Conservation (phyloP, 2,329 filamentous ascomycete species). For the Colletotrichum scovillei region DNA sequence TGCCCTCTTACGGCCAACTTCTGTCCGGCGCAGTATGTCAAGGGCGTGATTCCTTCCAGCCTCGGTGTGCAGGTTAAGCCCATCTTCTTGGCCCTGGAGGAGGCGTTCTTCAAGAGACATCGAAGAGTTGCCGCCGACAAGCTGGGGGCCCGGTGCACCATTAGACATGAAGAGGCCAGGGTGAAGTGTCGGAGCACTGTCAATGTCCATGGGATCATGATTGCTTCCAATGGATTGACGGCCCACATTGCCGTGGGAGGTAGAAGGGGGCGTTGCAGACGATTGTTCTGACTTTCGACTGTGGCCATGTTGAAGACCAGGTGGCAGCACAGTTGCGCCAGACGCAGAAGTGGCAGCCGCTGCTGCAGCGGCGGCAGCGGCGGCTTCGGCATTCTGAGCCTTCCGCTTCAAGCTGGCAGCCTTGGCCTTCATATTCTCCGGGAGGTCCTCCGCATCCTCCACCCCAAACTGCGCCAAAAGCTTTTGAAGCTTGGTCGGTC, state of each 20-base stretch:
- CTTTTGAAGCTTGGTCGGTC: conserved; percentile 97
- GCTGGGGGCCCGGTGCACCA: conserved; percentile 53
- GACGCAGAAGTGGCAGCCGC: conserved; percentile 30
- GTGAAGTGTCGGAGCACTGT: conserved; percentile 50
- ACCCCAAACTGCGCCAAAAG: conserved; percentile 90
- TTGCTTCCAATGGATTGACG: conserved; percentile 39
- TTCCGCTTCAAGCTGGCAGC: conserved; percentile 80
- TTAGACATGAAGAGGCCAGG: conserved; percentile 54
- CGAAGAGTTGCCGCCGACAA: conserved; percentile 52
- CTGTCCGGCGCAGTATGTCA: conserved; percentile 63
- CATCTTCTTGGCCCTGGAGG: conserved; percentile 58
- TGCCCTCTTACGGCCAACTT: conserved; percentile 60
- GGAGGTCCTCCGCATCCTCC: conserved; percentile 89
- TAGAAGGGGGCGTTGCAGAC: conserved; percentile 36
- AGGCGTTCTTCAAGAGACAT: conserved; percentile 63
- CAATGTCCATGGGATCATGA: conserved; percentile 53
- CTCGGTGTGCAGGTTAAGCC: conserved; percentile 57
- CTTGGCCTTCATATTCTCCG: conserved; percentile 84
- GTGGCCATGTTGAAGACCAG: conserved; percentile 10
- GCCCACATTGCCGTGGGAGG: conserved; percentile 39
- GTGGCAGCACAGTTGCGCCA: conserved; percentile 23
- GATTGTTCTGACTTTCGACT: conserved; percentile 35
- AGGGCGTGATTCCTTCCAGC: conserved; percentile 62
- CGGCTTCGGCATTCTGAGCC: conserved; percentile 68
- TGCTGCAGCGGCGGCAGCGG: conserved; percentile 50